A percentile compares a stretch with the other conserved stretches of the same genome.
Conservation (phyloP, 768 basidiomycete species). For the Termitomyces titanicus region DNA sequence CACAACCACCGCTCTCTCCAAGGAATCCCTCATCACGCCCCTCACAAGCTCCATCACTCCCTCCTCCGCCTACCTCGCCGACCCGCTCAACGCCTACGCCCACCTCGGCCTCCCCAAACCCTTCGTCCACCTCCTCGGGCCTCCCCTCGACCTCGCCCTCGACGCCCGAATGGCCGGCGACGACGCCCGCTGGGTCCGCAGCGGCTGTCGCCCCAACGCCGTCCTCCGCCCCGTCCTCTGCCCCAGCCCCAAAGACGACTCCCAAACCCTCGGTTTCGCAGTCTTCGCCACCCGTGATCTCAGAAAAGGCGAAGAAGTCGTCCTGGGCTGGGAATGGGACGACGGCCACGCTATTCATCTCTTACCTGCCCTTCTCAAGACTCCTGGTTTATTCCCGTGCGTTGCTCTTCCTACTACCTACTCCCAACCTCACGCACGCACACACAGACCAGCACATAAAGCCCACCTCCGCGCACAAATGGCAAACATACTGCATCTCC, state of each 20-base stretch:
- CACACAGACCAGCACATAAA: constrained; percentile 40
- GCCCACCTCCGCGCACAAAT: constrained; percentile 60
- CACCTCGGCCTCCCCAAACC: constrained; percentile 82
- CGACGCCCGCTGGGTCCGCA: constrained; percentile 58
- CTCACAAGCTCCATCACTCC: constrained; percentile 64
- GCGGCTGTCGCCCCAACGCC: constrained; percentile 65
- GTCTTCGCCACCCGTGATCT: constrained; percentile 79
- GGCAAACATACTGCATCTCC: constrained; percentile 64
- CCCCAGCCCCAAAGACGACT: constrained; percentile 7
- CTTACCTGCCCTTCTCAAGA: constrained; percentile 63
- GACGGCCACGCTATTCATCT: constrained; percentile 83
- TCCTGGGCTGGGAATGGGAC: constrained; percentile 97
- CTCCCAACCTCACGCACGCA: constrained; percentile 1
- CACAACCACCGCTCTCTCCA: constrained; percentile 53
- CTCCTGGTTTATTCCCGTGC: constrained; percentile 56
- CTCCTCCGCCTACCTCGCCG: constrained; percentile 63
- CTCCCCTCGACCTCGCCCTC: constrained; percentile 73
- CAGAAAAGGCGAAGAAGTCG: constrained; percentile 77
- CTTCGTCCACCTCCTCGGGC: constrained; percentile 74
- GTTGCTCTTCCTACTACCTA: constrained; percentile 24
- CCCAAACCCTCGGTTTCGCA: constrained; percentile 58
- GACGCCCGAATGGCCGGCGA: constrained; percentile 74
- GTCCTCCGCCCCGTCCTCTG: constrained; percentile 55
- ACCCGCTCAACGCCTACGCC: constrained; percentile 86
- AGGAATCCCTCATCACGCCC: constrained; percentile 56